These are phyloP conservation scores for Dipteronia sinensis DNA, from an alignment of 345 rosid species.

Conservation along the genomic window DNA sequence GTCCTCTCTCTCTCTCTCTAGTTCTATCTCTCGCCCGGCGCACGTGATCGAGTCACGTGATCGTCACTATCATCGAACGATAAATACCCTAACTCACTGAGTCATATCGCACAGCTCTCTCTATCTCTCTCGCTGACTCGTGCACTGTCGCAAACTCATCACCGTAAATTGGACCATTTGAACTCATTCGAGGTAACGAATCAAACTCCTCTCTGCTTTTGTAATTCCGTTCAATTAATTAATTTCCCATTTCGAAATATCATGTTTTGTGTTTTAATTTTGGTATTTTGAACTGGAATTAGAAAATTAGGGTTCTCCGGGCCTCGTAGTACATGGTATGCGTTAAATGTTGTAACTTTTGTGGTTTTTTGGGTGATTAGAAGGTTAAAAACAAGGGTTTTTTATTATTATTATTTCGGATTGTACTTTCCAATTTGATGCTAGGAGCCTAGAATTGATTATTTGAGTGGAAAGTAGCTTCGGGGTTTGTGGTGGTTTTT, in stretches of 20 bases:
- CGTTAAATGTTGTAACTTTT: neutral
- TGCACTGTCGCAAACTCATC: neutral
- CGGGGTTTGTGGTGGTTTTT: neutral
- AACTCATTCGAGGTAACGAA: conserved; percentile 1
- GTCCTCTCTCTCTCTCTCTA: neutral
- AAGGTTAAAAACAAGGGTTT: neutral
- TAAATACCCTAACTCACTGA: conserved; percentile 18
- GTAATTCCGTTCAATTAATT: neutral
- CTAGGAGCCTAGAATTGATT: neutral
- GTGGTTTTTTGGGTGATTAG: neutral
- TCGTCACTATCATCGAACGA: neutral
- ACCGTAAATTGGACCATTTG: neutral
- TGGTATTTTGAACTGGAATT: neutral
- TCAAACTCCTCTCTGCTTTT: neutral
- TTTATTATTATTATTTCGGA: neutral
- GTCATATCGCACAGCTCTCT: neutral
- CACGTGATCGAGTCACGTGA: conserved; percentile 19
- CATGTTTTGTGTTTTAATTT: neutral
- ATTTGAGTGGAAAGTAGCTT: neutral
- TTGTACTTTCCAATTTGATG: neutral
- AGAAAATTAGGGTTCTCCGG: neutral
- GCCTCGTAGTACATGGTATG: neutral
- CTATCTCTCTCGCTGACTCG: neutral
- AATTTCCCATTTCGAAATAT: neutral
- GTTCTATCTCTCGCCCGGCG: neutral